Percentiles rank a stretch among this genome's conserved stretches.
Evolutionary conservation across 1,284 basidiomycete genomes (phyloP).

Genomic region (Leccinum ponderosum): DNA sequence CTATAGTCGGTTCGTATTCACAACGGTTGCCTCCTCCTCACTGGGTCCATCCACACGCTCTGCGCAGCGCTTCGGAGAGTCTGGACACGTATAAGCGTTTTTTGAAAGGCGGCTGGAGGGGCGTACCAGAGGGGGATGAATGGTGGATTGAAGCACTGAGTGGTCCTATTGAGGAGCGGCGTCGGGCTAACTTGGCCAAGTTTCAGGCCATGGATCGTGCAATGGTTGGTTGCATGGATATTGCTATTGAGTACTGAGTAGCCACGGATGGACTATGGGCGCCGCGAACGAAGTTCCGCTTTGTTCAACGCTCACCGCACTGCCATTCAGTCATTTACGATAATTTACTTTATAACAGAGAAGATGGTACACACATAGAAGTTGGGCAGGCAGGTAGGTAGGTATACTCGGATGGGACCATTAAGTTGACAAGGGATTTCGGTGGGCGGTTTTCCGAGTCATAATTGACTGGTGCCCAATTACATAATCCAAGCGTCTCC

Average conservation of each 20-base stretch:
- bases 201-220: constrained; percentile 43
- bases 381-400: neutral
- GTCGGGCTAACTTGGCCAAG: constrained; percentile 40
- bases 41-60: constrained; percentile 42
- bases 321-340: no score
- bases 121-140: constrained; percentile 48
- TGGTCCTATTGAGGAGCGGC: constrained; percentile 47
- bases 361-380: neutral
- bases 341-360: neutral
- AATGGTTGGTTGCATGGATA: constrained; percentile 35
- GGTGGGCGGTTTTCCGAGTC: no score
- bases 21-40: constrained; percentile 51
- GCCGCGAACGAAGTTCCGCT: neutral
- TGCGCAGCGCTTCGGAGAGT: constrained; percentile 41
- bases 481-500: no score
- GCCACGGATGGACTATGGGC: neutral
- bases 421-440: no score
- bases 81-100: constrained; percentile 43
- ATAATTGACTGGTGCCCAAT: no score
- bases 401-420: no score
- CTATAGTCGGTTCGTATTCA: constrained; percentile 21
- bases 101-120: constrained; percentile 55
- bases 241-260: neutral
- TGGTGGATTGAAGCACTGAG: constrained; percentile 65
- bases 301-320: neutral